Evolutionary conservation across 1,284 basidiomycete genomes (phyloP).

Genomic region (Cystobasidiaceae sp.): DNA sequence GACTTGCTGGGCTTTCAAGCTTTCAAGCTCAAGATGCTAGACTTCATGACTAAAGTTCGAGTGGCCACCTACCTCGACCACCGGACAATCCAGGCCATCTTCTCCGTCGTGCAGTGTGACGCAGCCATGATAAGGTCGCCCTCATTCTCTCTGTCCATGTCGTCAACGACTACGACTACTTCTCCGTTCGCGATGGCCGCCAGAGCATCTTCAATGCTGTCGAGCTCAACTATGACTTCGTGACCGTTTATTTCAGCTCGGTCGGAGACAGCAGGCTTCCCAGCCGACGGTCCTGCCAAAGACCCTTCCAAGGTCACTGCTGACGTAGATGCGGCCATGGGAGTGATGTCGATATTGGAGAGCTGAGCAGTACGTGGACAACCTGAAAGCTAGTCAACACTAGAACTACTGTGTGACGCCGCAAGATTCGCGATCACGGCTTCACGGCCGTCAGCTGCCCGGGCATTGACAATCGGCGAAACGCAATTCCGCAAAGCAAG

Average conservation of each 20-base stretch:
- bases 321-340: conserved; percentile 15
- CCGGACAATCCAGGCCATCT: conserved; percentile 99
- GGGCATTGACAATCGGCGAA: no score
- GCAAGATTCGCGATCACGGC: no score
- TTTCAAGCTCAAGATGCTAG: background rate
- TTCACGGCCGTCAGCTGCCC: no score
- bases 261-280: background rate
- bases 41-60: background rate
- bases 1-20: background rate
- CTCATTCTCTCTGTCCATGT: conserved; percentile 88
- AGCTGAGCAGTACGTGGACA: no score
- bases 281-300: background rate
- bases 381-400: no score
- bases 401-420: no score
- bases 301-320: background rate
- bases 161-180: conserved; percentile 92
- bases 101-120: conserved; percentile 75
- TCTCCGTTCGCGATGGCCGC: conserved; percentile 73
- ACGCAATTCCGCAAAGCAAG: no score
- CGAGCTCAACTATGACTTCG: conserved; percentile 50
- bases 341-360: no score
- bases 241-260: conserved; percentile 20
- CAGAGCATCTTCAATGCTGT: conserved; percentile 72
- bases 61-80: conserved; percentile 69
- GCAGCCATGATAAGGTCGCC: conserved; percentile 87